phyloP scores from a whole-genome alignment of 1,284 basidiomycete genomes.

The Papiliotrema flavescens region DNA sequence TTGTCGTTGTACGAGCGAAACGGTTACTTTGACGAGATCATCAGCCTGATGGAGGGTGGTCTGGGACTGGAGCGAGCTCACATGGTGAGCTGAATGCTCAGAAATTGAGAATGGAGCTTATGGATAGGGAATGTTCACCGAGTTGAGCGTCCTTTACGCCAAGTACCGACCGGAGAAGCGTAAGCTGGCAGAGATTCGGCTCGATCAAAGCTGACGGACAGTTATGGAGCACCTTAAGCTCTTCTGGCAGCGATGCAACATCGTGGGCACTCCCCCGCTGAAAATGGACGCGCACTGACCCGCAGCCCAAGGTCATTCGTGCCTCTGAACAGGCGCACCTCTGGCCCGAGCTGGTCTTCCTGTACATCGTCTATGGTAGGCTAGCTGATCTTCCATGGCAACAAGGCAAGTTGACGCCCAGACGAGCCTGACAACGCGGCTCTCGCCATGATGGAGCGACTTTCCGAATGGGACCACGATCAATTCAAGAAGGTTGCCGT shows the following conservation, averaged over 20 bases:
- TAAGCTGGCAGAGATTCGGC: conserved; percentile 49
- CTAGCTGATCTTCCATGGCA: conserved; percentile 35
- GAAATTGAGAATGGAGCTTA: conserved; percentile 38
- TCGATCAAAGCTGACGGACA: conserved; percentile 27
- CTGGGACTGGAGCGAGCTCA: conserved; percentile 94
- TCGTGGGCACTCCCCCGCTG: conserved; percentile 57
- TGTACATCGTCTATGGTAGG: conserved; percentile 98
- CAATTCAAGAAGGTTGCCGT: conserved; percentile 97
- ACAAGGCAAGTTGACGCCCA: conserved; percentile 7
- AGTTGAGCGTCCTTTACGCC: conserved; percentile 89
- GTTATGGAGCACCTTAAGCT: conserved; percentile 99
- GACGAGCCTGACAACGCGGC: conserved; percentile 49
- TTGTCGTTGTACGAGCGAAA: conserved; percentile 84
- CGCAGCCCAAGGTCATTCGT: conserved; percentile 70
- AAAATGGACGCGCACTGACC: conserved; percentile 12
- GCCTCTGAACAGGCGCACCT: conserved; percentile 94
- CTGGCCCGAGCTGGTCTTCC: conserved; percentile 98
- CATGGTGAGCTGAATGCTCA: conserved; percentile 53
- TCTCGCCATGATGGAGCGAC: conserved; percentile 91
- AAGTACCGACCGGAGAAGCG: conserved; percentile 93
- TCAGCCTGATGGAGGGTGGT: conserved; percentile 87
- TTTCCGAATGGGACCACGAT: conserved; percentile 97
- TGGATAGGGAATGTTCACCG: conserved; percentile 56
- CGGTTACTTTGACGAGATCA: conserved; percentile 92
- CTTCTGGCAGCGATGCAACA: conserved; percentile 96